These are phyloP conservation scores for Microdochium trichocladiopsis DNA, from an alignment of 2,329 filamentous ascomycete species.

Conservation along the genomic window DNA sequence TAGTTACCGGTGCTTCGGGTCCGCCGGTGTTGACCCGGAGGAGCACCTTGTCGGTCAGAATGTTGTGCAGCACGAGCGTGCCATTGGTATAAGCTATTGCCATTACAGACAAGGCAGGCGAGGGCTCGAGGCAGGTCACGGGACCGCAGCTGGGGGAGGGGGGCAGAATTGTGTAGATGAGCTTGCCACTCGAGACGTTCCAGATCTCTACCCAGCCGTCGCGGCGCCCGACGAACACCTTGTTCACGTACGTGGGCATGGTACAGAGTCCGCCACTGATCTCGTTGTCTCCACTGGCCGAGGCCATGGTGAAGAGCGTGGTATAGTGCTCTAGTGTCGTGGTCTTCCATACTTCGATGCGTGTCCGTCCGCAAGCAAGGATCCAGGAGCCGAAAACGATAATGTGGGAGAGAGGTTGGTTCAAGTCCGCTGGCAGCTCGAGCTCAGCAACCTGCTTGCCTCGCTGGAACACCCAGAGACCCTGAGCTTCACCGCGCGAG, in stretches of 20 bases:
- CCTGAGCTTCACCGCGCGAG: conserved; percentile 44
- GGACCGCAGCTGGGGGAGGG: conserved; percentile 65
- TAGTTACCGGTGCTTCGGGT: conserved; percentile 62
- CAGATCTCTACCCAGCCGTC: conserved; percentile 94
- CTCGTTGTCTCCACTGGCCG: conserved; percentile 51
- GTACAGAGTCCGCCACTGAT: conserved; percentile 75
- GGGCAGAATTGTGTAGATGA: conserved; percentile 84
- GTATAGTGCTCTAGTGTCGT: conserved; percentile 83
- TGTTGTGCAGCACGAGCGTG: conserved; percentile 71
- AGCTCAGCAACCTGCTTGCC: conserved; percentile 79
- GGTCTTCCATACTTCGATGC: conserved; percentile 86
- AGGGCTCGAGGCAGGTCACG: conserved; percentile 81
- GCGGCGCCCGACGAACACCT: conserved; percentile 79
- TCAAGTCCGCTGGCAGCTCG: conserved; percentile 54
- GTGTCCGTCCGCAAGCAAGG: conserved; percentile 66
- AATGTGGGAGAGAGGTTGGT: conserved; percentile 69
- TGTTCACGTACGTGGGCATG: conserved; percentile 95
- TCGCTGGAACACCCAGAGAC: conserved; percentile 87
- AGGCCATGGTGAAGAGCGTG: conserved; percentile 58
- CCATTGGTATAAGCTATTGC: conserved; percentile 84
- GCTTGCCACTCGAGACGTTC: conserved; percentile 88
- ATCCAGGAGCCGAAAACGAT: conserved; percentile 89
- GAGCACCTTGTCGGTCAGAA: conserved; percentile 68
- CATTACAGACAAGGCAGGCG: conserved; percentile 76
- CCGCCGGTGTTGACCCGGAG: conserved; percentile 62